Percentiles rank a stretch among this genome's conserved stretches.
These are phyloP conservation scores for Pestalotiopsis fici DNA, from an alignment of 2,329 filamentous ascomycete genomes.

Conservation along the genomic window DNA sequence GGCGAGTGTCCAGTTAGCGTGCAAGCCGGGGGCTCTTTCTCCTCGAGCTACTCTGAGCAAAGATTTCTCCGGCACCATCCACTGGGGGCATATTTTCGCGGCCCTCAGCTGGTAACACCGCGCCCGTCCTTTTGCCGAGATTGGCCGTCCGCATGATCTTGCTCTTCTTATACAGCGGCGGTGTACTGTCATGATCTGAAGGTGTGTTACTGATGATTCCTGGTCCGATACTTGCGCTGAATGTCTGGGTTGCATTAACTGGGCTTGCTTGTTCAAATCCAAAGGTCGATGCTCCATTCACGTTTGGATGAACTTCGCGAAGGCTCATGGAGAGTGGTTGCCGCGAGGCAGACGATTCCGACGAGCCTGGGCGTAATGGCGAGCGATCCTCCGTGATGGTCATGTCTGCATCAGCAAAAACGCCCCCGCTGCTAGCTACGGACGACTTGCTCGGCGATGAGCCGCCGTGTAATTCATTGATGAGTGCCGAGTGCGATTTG, in stretches of 20 bases:
- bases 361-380: conserved; percentile 21
- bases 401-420: conserved; percentile 42
- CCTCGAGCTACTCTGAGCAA: conserved; percentile 46
- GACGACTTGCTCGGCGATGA: conserved; percentile 35
- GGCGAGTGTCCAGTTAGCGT: conserved; percentile 18
- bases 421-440: conserved; percentile 18
- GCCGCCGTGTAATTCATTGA: conserved; percentile 40
- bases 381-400: conserved; percentile 22
- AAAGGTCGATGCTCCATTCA: conserved; percentile 40
- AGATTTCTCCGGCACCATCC: conserved; percentile 32
- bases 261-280: conserved; percentile 45
- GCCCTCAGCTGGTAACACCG: conserved; percentile 35
- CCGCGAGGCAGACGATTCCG: conserved; percentile 19
- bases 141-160: conserved; percentile 30
- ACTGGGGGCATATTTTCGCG: conserved; percentile 52
- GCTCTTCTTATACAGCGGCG: conserved; percentile 51
- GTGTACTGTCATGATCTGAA: conserved; percentile 36
- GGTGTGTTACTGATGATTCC: conserved; percentile 14
- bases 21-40: conserved; percentile 56
- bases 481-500: conserved; percentile 43
- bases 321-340: conserved; percentile 45
- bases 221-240: conserved; percentile 17
- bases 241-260: conserved; percentile 31
- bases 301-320: conserved; percentile 57
- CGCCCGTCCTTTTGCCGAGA: conserved; percentile 33